Evolutionary conservation across 305 asterid species (phyloP).

Genomic region (Plantago coronopus): DNA sequence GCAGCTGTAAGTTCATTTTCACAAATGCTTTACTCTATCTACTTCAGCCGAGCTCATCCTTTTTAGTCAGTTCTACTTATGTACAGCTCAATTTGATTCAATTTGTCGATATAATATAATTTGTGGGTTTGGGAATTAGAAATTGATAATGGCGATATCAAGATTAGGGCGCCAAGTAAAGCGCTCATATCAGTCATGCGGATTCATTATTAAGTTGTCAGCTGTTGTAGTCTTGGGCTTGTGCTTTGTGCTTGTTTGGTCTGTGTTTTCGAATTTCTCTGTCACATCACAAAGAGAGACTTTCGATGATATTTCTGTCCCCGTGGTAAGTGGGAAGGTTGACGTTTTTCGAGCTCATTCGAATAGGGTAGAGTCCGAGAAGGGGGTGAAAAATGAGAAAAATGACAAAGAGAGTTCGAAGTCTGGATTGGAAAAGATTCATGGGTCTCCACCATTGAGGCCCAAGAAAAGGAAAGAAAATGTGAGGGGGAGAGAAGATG

Average conservation of each 20-base stretch:
- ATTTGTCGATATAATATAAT: constrained; percentile 5
- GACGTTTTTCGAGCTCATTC: constrained; percentile 27
- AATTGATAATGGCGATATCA: constrained; percentile 54
- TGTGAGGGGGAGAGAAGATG: constrained; percentile 22
- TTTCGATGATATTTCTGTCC: constrained; percentile 78
- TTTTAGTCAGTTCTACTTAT: neutral
- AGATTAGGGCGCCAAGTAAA: constrained; percentile 84
- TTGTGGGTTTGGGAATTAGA: constrained; percentile 24
- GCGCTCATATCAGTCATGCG: constrained; percentile 72
- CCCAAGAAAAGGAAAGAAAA: constrained; percentile 31
- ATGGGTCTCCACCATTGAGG: constrained; percentile 45
- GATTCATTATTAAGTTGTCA: constrained; percentile 64
- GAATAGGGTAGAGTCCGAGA: constrained; percentile 35
- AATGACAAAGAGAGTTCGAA: constrained; percentile 21
- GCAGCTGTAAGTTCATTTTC: constrained; percentile 34
- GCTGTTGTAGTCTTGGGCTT: constrained; percentile 70
- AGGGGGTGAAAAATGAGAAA: constrained; percentile 27
- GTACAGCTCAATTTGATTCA: constrained; percentile 20
- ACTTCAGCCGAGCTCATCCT: constrained; percentile 24
- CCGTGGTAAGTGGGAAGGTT: constrained; percentile 39
- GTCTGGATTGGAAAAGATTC: constrained; percentile 38
- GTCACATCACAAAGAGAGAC: constrained; percentile 73
- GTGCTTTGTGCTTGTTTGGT: constrained; percentile 82
- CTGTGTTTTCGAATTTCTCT: constrained; percentile 64
- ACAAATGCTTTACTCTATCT: constrained; percentile 8